A percentile compares a stretch with the other conserved stretches of the same genome.
Conservation (phyloP, 2,329 filamentous ascomycete genomes). For the Fusarium coicis region DNA sequence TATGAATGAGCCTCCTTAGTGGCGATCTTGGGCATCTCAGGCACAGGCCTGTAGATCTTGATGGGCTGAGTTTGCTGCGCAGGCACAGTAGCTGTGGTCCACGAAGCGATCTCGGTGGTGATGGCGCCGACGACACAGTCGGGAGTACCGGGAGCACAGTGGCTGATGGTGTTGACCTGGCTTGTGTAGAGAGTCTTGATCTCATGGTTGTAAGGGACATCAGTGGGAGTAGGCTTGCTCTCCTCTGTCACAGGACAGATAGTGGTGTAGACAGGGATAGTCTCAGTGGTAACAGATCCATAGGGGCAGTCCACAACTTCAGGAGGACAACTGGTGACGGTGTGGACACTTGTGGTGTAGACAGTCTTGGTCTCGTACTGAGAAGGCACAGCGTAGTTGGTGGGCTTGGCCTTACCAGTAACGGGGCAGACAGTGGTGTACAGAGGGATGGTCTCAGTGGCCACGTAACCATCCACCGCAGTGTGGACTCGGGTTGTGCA, state of each 20-base stretch:
- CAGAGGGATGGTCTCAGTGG: conserved; percentile 54
- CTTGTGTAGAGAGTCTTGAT: conserved; percentile 62
- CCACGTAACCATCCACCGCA: conserved; percentile 47
- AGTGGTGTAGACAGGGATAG: conserved; percentile 37
- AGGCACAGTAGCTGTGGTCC: conserved; percentile 31
- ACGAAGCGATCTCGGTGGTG: conserved; percentile 46
- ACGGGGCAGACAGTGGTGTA: conserved; percentile 60
- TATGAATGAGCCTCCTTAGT: conserved; percentile 12
- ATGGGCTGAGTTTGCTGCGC: conserved; percentile 32
- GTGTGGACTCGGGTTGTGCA: conserved; percentile 60
- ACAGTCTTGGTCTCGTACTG: conserved; percentile 52
- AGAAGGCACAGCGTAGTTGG: conserved; percentile 8
- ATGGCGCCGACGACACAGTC: conserved; percentile 57
- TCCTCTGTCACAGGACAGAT: conserved; percentile 28
- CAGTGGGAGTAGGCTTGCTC: conserved; percentile 13
- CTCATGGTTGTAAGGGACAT: conserved; percentile 29
- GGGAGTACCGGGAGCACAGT: conserved; percentile 61
- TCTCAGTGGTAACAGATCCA: conserved; percentile 48
- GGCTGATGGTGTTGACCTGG: conserved; percentile 64
- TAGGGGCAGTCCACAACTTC: conserved; percentile 61
- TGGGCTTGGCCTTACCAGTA: conserved; percentile 34
- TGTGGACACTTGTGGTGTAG: conserved; percentile 64
- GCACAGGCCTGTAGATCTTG: conserved; percentile 22
- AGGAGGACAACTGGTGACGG: conserved; percentile 65
- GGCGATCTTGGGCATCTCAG: conserved; percentile 16